Conservation (phyloP, 768 basidiomycete species). For the Leccinum pellstonianum region DNA sequence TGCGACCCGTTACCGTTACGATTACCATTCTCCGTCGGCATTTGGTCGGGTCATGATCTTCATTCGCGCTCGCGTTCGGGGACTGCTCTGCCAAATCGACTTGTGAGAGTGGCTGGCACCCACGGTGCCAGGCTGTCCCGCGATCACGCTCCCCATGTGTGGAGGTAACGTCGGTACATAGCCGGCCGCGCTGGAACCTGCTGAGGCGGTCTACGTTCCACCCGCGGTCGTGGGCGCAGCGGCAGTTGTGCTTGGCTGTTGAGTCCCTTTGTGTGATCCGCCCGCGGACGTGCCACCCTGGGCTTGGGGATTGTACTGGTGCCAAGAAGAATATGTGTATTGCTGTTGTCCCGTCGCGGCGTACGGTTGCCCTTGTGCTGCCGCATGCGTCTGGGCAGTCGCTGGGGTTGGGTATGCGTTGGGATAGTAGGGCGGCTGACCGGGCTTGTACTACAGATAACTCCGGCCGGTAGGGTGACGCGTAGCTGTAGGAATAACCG, state of each 20-base stretch:
- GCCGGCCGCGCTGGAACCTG: slow-evolving; percentile 10
- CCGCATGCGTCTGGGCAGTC: slow-evolving; percentile 25
- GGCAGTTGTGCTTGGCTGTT: slow-evolving; percentile 37
- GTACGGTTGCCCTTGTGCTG: slow-evolving; percentile 37
- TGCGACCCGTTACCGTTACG: too few relatives aligned
- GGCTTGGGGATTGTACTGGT: slow-evolving; percentile 39
- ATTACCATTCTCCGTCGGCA: too few relatives aligned
- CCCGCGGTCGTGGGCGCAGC: slow-evolving; percentile 19
- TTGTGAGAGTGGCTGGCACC: too few relatives aligned
- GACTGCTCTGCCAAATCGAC: too few relatives aligned
- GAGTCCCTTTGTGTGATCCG: slow-evolving; percentile 42
- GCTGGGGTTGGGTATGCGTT: slow-evolving; percentile 28
- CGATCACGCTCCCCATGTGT: too few relatives aligned
- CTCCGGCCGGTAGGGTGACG: slow-evolving; percentile 30
- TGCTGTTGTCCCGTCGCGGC: slow-evolving; percentile 36
- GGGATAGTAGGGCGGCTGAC: slow-evolving; percentile 35
- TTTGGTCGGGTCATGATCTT: too few relatives aligned
- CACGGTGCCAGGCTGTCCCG: too few relatives aligned
- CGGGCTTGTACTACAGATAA: slow-evolving; percentile 37
- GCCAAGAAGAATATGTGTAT: slow-evolving; percentile 45
- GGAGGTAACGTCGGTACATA: too few relatives aligned
- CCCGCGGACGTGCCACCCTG: slow-evolving; percentile 21
- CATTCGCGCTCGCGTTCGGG: too few relatives aligned
- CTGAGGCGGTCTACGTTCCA: slow-evolving; percentile 28
- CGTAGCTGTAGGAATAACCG: slow-evolving; percentile 38